These are phyloP conservation scores for Pythium oligandrum DNA, from an alignment of 352 stramenopile species.

Conservation along the genomic window DNA sequence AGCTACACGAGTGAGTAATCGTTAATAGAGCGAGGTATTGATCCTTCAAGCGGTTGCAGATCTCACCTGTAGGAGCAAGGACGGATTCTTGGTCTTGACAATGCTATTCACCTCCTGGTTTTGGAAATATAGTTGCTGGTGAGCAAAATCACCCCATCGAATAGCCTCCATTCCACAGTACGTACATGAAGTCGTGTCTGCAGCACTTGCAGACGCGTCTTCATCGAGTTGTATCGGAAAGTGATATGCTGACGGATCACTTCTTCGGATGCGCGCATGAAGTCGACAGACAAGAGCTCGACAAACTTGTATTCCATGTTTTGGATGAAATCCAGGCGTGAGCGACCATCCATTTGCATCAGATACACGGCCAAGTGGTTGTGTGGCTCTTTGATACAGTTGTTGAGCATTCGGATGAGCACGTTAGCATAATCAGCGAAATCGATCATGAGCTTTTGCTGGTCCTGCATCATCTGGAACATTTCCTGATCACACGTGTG, in stretches of 20 bases:
- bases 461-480: constrained; percentile 90
- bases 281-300: constrained; percentile 90
- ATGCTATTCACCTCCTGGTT: constrained; percentile 90
- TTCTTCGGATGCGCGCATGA: constrained; percentile 86
- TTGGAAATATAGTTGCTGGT: background rate
- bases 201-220: constrained; percentile 87
- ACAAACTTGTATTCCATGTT: constrained; percentile 98
- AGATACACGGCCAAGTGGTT: constrained; percentile 92
- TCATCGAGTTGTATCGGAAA: constrained; percentile 94
- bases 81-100: constrained; percentile 94
- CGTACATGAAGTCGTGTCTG: constrained; percentile 86
- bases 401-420: constrained; percentile 93
- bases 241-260: constrained; percentile 91
- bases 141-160: background rate
- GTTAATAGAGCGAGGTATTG: background rate
- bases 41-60: background rate
- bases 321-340: constrained; percentile 92
- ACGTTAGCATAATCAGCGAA: constrained; percentile 93
- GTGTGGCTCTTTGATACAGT: constrained; percentile 94
- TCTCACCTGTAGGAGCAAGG: constrained; percentile 87
- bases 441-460: constrained; percentile 95
- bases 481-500: constrained; percentile 85
- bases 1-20: constrained; percentile 24
- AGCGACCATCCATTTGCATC: constrained; percentile 89
- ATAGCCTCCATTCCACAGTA: constrained; percentile 1